Base-by-base conservation (phyloP, 345 rosid genomes). In the Eucalyptus microcorys region DNA sequence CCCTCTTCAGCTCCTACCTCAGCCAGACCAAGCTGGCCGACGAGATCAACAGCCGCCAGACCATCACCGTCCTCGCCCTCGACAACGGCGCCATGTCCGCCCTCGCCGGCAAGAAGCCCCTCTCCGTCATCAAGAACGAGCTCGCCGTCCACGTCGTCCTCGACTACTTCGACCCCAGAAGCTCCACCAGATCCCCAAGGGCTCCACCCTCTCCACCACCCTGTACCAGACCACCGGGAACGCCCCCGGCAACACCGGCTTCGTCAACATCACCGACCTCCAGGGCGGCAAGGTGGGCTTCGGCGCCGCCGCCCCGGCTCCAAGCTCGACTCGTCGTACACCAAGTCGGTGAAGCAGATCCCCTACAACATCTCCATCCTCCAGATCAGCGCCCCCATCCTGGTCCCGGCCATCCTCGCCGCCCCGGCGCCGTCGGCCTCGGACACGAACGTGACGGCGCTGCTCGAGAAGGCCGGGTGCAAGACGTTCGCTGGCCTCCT, bases 191-290 rank as follows among this genome's bases (percentile, higher is more conserved):
- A 93, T 97, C 94, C 92, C 99, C 22, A 86, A 95, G 26, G 98
- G 98, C 89, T 90, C 97, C 71, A 91, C 94, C 14, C 95, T 97
- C 90, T 86, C 95, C 87, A 95, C 99, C 83, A 98, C 98, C 12
- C 99, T 98, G 40, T 98, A 96, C 91, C 99, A 96, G 90, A 95
- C 99, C 88, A 98, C 98, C 89, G 99, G 99, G 16, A 93, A 94
- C 84, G 98, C 98, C 88, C 95, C 98, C 16, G 99, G 99, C 5
- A 95, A 94, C 89, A 34, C 92, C 45, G 98, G 98, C 5, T 95
- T 98, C 87, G 98, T 98, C 89, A 96, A 98, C 88, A 98, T 97
- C 88, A 98, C 98, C 87, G 97, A 95, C 87, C 94, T 97, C 14
- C 92, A 92, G 76, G 98, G 99, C 13, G 99, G 99, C 14, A 97